A percentile compares a stretch with the other conserved stretches of the same genome.
These are phyloP conservation scores for Tanacetum coccineum DNA, from an alignment of 129 eudicot genomes.

Conservation along the genomic window DNA sequence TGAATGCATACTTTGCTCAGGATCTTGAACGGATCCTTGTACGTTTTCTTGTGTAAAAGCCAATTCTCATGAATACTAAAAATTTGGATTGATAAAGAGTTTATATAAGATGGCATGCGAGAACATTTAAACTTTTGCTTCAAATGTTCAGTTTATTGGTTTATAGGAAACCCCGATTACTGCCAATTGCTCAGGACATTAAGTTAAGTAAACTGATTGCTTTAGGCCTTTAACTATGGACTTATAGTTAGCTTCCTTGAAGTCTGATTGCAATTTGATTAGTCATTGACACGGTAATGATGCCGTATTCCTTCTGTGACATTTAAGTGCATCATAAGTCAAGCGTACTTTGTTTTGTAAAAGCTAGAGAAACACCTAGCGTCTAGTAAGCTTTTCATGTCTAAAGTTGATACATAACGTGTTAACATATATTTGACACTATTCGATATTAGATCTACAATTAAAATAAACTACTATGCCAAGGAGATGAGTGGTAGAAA, in stretches of 20 bases:
- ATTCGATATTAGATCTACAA: not conserved
- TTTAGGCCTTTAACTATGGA: too few relatives aligned
- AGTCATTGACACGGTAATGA: not conserved
- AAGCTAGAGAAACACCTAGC: too few relatives aligned
- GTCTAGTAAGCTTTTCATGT: not conserved
- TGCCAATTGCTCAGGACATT: too few relatives aligned
- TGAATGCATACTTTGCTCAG: conserved; percentile 59
- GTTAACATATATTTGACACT: not conserved
- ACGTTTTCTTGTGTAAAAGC: conserved; percentile 23
- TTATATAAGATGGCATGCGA: conserved; percentile 8
- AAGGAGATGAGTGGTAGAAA: not conserved
- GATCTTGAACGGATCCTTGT: conserved; percentile 95
- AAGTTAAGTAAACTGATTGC: too few relatives aligned
- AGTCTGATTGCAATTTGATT: too few relatives aligned
- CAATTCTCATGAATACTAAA: not conserved
- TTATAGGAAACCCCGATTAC: too few relatives aligned
- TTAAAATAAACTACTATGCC: too few relatives aligned
- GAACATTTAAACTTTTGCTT: too few relatives aligned
- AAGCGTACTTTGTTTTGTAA: not conserved
- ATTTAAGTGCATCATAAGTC: not conserved
- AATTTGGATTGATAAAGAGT: not conserved
- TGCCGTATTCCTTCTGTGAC: not conserved
- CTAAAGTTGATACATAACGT: not conserved
- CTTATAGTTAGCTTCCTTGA: too few relatives aligned
- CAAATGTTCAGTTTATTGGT: too few relatives aligned